Evolutionary conservation across 495 filamentous ascomycete species (phyloP).

Genomic region (Trichoderma gamsii): DNA sequence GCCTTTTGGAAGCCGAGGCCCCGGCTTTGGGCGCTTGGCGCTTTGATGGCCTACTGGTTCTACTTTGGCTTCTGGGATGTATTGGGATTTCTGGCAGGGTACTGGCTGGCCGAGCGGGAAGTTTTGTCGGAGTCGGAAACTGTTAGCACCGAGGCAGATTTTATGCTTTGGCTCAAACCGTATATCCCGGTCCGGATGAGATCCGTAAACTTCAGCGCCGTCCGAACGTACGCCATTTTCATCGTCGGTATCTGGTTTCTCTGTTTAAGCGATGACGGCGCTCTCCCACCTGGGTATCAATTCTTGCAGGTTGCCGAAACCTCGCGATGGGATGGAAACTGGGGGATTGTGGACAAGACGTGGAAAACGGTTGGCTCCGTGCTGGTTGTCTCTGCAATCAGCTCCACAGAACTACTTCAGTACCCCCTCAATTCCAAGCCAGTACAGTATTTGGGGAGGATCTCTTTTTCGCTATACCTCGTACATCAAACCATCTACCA

Average conservation of each 20-base stretch:
- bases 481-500: conserved; percentile 11
- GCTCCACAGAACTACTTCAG: neutral
- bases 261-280: conserved; percentile 8
- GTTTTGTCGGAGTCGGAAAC: neutral
- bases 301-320: neutral
- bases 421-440: conserved; percentile 1
- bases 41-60: conserved; percentile 12
- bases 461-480: conserved; percentile 5
- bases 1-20: conserved; percentile 9
- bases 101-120: conserved; percentile 8
- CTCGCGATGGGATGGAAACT: conserved; percentile 9
- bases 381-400: conserved; percentile 7
- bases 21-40: conserved; percentile 5
- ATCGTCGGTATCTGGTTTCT: neutral
- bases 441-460: conserved; percentile 7
- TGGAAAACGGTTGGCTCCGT: conserved; percentile 9
- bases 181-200: neutral
- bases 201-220: conserved; percentile 7
- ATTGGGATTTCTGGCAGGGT: conserved; percentile 3
- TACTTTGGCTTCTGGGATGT: conserved; percentile 9
- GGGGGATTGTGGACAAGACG: conserved; percentile 5
- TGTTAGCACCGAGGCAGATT: conserved; percentile 2
- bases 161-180: neutral
- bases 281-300: conserved; percentile 3
- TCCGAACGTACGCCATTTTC: conserved; percentile 2